Evolutionary conservation across 495 filamentous ascomycete species (phyloP).

Genomic region (Penicillium goetzii): DNA sequence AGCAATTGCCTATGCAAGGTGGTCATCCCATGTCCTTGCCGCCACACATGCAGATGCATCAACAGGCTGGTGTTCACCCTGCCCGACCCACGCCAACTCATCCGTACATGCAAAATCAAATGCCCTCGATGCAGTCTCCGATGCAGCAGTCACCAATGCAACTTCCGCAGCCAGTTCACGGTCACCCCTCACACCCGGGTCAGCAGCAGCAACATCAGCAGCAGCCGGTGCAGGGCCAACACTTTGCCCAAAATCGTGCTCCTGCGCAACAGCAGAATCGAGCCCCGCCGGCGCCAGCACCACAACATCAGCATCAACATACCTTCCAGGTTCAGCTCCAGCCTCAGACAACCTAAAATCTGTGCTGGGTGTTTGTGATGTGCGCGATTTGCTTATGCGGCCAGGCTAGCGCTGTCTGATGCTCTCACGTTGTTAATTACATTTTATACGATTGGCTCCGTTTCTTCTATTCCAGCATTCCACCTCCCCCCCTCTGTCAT

Average conservation of each 20-base stretch:
- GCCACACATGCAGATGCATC: constrained; percentile 36
- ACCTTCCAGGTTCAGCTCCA: constrained; percentile 36
- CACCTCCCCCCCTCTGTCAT: background rate
- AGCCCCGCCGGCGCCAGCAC: constrained; percentile 29
- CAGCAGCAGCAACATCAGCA: constrained; percentile 20
- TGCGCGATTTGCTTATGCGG: background rate
- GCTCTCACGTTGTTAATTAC: background rate
- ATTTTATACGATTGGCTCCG: background rate
- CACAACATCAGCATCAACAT: constrained; percentile 37
- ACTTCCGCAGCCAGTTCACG: constrained; percentile 16
- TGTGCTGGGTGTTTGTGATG: background rate
- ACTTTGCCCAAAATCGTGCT: constrained; percentile 9
- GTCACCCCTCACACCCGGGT: constrained; percentile 14
- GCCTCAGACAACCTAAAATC: constrained; percentile 24
- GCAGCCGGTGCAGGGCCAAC: constrained; percentile 10
- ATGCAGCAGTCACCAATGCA: constrained; percentile 28
- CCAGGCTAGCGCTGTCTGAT: constrained; percentile 1
- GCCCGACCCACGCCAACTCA: constrained; percentile 23
- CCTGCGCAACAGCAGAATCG: constrained; percentile 20
- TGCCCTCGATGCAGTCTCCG: constrained; percentile 31
- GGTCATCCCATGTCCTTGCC: constrained; percentile 24
- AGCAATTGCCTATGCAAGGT: constrained; percentile 20
- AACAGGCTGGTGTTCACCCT: constrained; percentile 26
- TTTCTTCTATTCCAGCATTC: background rate
- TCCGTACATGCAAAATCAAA: constrained; percentile 31